A percentile compares a stretch with the other conserved stretches of the same genome.
Conservation (phyloP, 495 filamentous ascomycete species). For the Penicillium goetzii region DNA sequence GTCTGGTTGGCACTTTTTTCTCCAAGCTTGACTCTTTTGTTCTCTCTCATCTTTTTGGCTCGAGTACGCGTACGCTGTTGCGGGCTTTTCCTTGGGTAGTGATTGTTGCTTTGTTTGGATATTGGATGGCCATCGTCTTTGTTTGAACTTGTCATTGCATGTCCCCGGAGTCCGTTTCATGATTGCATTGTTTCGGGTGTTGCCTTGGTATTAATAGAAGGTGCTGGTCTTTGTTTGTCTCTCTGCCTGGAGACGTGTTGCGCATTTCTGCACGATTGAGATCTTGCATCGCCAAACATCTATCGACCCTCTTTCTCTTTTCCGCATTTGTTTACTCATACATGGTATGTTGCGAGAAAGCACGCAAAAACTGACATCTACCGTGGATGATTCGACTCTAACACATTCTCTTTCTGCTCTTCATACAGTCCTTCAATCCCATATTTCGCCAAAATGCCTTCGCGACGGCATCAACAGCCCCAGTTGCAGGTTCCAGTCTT, state of each 20-base stretch:
- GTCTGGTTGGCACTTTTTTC: background rate
- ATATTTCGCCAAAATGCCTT: conserved; percentile 28
- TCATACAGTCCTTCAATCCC: conserved; percentile 5
- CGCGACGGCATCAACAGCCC: conserved; percentile 30
- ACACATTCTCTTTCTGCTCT: background rate
- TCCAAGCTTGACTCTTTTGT: background rate
- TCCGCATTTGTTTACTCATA: conserved; percentile 5
- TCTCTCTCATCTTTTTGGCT: conserved; percentile 6
- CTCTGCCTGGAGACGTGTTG: background rate
- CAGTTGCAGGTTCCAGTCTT: conserved; percentile 36
- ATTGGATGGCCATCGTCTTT: background rate
- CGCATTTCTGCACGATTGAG: background rate
- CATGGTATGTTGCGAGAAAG: conserved; percentile 22
- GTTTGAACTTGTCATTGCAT: conserved; percentile 21
- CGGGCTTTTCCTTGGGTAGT: conserved; percentile 10
- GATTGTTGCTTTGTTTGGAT: conserved; percentile 3
- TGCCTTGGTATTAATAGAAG: conserved; percentile 27
- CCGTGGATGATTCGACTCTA: background rate
- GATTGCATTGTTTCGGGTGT: conserved; percentile 31
- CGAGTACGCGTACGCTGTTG: background rate
- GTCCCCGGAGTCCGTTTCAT: conserved; percentile 19
- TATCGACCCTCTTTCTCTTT: background rate
- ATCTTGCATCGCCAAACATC: background rate
- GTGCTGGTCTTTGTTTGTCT: conserved; percentile 11
- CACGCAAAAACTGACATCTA: background rate